phyloP scores from a whole-genome alignment of 1,139 yeast genomes.

The Debaryomycetaceae sp. region DNA sequence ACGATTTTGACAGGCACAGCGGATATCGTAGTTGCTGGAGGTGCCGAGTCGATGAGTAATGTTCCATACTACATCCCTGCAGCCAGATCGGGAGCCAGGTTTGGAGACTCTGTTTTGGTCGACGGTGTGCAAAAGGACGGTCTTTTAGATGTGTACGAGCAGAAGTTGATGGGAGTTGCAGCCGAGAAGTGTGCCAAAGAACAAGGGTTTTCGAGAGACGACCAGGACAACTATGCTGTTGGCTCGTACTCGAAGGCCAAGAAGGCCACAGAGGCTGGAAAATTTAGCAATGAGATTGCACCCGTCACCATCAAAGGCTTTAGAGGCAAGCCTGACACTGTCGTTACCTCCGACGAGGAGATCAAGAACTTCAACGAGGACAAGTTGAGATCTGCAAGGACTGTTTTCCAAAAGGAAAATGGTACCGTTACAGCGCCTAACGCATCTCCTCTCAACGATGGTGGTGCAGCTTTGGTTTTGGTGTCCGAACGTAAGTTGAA shows the following conservation, averaged over 20 bases:
- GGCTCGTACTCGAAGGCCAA: constrained; percentile 70
- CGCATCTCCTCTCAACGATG: constrained; percentile 89
- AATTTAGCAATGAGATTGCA: constrained; percentile 71
- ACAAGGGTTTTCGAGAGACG: constrained; percentile 54
- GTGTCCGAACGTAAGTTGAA: constrained; percentile 74
- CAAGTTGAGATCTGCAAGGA: constrained; percentile 71
- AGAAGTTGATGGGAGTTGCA: constrained; percentile 84
- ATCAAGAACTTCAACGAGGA: constrained; percentile 62
- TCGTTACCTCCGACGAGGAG: constrained; percentile 68
- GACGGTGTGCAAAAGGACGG: constrained; percentile 90
- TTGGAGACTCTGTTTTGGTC: constrained; percentile 67
- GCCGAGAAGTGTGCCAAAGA: constrained; percentile 89
- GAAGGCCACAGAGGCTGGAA: constrained; percentile 69
- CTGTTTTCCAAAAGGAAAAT: constrained; percentile 80
- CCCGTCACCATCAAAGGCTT: constrained; percentile 80
- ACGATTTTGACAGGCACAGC: constrained; percentile 79
- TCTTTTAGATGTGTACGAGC: constrained; percentile 78
- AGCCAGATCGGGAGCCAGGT: constrained; percentile 79
- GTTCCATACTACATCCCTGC: constrained; percentile 84
- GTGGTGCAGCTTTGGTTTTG: constrained; percentile 86
- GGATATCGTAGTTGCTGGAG: constrained; percentile 88
- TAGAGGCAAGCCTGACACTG: constrained; percentile 83
- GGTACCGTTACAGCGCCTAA: constrained; percentile 94
- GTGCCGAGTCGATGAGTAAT: constrained; percentile 93
- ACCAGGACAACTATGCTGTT: constrained; percentile 65